phyloP scores from a whole-genome alignment of 306 rosid genomes.

The Vicia villosa region DNA sequence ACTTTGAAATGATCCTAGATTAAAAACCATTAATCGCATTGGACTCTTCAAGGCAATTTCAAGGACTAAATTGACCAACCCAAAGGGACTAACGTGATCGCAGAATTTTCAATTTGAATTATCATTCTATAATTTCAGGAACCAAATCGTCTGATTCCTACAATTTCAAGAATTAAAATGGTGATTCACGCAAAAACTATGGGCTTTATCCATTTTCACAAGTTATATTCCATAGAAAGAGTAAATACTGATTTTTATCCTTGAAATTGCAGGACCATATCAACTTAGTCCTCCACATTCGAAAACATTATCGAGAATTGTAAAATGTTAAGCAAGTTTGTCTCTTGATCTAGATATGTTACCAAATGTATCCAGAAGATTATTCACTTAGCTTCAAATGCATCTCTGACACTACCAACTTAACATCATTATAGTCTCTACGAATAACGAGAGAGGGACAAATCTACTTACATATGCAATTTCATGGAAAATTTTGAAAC shows the following conservation, averaged over 20 bases:
- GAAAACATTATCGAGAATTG: background rate
- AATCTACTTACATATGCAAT: background rate
- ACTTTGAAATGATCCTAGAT: background rate
- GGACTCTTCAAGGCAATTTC: background rate
- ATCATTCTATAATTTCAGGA: background rate
- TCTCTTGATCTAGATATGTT: background rate
- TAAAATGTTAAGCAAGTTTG: background rate
- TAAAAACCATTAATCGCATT: background rate
- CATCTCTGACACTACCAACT: background rate
- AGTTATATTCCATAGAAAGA: background rate
- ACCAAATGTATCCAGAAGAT: background rate
- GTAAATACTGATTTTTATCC: background rate
- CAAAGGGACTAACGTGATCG: background rate
- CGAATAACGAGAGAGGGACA: background rate
- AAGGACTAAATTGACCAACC: background rate
- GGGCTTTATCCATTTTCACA: slow-evolving; percentile 5
- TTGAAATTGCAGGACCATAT: background rate
- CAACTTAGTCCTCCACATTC: background rate
- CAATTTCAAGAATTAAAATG: background rate
- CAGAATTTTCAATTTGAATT: background rate
- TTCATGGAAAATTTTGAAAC: background rate
- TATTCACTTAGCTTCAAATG: background rate
- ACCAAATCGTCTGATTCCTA: background rate
- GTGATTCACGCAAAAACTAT: background rate
- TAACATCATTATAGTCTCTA: background rate